Conservation (phyloP, 2,329 filamentous ascomycete species). For the Cercospora sp. region DNA sequence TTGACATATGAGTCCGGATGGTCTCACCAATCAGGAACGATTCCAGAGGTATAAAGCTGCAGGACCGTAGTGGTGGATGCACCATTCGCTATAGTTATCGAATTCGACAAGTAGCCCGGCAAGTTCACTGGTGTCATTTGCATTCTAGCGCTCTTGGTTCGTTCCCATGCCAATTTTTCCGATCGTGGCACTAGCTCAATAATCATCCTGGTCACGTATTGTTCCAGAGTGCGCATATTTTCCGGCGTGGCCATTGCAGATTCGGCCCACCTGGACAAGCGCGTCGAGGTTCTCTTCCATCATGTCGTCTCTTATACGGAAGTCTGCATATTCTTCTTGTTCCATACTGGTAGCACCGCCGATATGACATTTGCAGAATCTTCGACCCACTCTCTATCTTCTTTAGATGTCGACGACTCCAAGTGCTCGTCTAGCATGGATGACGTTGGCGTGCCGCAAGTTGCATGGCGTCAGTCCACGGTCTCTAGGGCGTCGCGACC, state of each 20-base stretch:
- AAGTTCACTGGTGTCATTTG: not conserved
- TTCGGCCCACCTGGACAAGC: too few species aligned
- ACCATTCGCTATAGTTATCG: not conserved
- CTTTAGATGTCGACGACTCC: not conserved
- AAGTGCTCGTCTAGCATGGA: not conserved
- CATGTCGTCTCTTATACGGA: not conserved
- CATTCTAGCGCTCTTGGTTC: not conserved
- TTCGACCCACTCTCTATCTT: not conserved
- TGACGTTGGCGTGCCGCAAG: not conserved
- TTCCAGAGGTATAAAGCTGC: not conserved
- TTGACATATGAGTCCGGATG: not conserved
- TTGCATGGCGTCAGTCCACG: not conserved
- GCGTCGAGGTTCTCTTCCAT: not conserved
- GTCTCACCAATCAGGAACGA: not conserved
- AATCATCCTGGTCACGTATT: not conserved
- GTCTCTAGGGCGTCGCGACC: too few species aligned
- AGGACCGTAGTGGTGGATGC: not conserved
- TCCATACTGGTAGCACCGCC: too few species aligned
- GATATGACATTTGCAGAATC: not conserved
- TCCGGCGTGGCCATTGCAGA: too few species aligned
- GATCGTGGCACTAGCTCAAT: not conserved
- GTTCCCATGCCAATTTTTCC: not conserved
- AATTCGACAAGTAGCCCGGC: not conserved
- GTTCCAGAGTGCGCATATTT: not conserved
- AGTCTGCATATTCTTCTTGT: too few species aligned